Percentiles rank a stretch among this genome's conserved stretches.
These are phyloP conservation scores for Echinochloa phyllopogon DNA, from an alignment of 176 grass and related monocot genomes.

Conservation along the genomic window DNA sequence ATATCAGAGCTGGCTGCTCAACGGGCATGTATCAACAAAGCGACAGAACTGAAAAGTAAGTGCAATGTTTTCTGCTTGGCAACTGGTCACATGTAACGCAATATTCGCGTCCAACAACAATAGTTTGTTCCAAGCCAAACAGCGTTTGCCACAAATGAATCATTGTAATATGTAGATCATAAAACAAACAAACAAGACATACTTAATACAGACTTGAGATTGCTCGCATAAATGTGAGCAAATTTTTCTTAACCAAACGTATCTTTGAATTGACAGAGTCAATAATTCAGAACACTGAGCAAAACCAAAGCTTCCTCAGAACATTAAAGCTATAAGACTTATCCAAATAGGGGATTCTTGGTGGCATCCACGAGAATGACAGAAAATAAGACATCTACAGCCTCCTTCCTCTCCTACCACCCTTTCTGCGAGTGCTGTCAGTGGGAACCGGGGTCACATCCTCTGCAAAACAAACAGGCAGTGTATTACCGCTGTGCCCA, in stretches of 20 bases:
- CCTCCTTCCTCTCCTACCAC: slow-evolving; percentile 71
- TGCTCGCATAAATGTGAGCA: background rate
- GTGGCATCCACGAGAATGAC: background rate
- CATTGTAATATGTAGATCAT: background rate
- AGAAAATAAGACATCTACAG: slow-evolving; percentile 32
- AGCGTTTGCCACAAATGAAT: background rate
- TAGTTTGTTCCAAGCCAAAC: background rate
- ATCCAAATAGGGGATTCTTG: background rate
- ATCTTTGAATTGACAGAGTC: background rate
- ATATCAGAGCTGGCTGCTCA: no score
- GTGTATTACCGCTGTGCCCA: background rate
- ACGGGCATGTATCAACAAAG: no score
- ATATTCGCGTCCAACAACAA: background rate
- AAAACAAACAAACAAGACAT: background rate
- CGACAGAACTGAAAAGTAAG: no score
- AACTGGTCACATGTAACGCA: background rate
- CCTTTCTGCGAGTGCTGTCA: slow-evolving; percentile 70
- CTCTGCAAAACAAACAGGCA: slow-evolving; percentile 40
- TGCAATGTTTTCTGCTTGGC: background rate
- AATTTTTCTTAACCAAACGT: background rate
- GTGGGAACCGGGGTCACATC: slow-evolving; percentile 69
- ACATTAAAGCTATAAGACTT: background rate
- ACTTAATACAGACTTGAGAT: background rate
- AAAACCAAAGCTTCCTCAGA: background rate
- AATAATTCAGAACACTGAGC: background rate